Conservation (phyloP, 2,329 filamentous ascomycete genomes). For the Penicillium griseofulvum region DNA sequence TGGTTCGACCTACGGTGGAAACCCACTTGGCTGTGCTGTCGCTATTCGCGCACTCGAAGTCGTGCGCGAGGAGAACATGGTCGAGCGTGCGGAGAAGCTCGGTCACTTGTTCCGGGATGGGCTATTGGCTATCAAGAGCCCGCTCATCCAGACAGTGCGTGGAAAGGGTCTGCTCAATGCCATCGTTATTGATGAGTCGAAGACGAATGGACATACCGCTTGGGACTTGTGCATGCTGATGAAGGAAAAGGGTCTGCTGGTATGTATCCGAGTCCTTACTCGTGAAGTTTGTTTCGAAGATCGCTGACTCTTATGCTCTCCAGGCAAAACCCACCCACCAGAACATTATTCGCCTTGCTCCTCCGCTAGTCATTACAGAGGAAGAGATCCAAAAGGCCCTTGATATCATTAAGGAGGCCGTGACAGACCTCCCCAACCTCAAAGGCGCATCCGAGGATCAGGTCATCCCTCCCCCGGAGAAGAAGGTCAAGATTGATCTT, state of each 20-base stretch:
- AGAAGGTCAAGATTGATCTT: conserved; percentile 59
- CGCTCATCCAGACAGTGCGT: conserved; percentile 77
- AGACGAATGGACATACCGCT: conserved; percentile 79
- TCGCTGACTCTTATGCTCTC: neutral
- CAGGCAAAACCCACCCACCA: conserved; percentile 98
- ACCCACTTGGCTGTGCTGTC: conserved; percentile 91
- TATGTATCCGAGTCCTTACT: conserved; percentile 48
- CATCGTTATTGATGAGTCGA: conserved; percentile 88
- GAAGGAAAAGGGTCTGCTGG: conserved; percentile 91
- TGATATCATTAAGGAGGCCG: conserved; percentile 73
- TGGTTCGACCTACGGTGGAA: conserved; percentile 97
- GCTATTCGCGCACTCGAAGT: conserved; percentile 94
- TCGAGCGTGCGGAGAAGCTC: conserved; percentile 74
- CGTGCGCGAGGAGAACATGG: conserved; percentile 85
- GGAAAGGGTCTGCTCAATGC: conserved; percentile 95
- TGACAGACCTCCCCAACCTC: conserved; percentile 73
- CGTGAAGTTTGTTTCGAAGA: neutral
- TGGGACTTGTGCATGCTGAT: conserved; percentile 96
- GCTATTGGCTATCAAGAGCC: conserved; percentile 69
- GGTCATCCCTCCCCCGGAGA: conserved; percentile 59
- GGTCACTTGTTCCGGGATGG: conserved; percentile 81
- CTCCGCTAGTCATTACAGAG: conserved; percentile 90
- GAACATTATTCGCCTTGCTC: conserved; percentile 98
- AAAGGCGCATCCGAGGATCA: conserved; percentile 57
- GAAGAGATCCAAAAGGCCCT: conserved; percentile 76